These are phyloP conservation scores for Termitomyces sp. DNA, from an alignment of 768 basidiomycete genomes.

Conservation along the genomic window DNA sequence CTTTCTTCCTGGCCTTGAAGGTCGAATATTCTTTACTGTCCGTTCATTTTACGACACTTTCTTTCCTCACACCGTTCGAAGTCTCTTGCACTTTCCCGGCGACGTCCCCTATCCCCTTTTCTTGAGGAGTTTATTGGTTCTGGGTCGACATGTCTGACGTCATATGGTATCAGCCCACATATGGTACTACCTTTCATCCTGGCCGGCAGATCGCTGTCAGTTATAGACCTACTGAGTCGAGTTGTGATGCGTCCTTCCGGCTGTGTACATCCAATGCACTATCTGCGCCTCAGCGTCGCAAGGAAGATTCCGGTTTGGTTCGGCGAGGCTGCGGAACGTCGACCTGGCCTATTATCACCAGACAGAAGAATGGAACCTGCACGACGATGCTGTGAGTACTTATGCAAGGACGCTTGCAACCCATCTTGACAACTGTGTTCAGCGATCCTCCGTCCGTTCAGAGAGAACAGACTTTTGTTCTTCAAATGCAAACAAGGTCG, in stretches of 20 bases:
- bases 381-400: slow-evolving; percentile 20
- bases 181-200: slow-evolving; percentile 10
- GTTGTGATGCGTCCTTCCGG: slow-evolving; percentile 14
- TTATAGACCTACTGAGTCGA: slow-evolving; percentile 12
- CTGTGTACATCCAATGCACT: slow-evolving; percentile 12
- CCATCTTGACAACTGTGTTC: not conserved
- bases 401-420: not conserved
- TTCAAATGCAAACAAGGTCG: slow-evolving; percentile 20
- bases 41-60: not conserved
- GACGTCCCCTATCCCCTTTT: not conserved
- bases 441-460: slow-evolving; percentile 5
- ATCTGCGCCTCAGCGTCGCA: not conserved
- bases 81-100: not conserved
- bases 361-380: slow-evolving; percentile 16
- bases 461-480: slow-evolving; percentile 3
- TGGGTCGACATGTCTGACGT: slow-evolving; percentile 3
- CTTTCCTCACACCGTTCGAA: not conserved
- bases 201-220: slow-evolving; percentile 15
- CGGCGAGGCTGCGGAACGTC: slow-evolving; percentile 15
- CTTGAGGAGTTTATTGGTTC: not conserved
- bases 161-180: slow-evolving; percentile 8
- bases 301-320: not conserved
- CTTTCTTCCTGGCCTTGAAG: slow-evolving; percentile 5
- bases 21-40: slow-evolving; percentile 1
- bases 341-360: slow-evolving; percentile 17